Evolutionary conservation across 2,329 filamentous ascomycete species (phyloP).

Genomic region (Diaporthe citri): DNA sequence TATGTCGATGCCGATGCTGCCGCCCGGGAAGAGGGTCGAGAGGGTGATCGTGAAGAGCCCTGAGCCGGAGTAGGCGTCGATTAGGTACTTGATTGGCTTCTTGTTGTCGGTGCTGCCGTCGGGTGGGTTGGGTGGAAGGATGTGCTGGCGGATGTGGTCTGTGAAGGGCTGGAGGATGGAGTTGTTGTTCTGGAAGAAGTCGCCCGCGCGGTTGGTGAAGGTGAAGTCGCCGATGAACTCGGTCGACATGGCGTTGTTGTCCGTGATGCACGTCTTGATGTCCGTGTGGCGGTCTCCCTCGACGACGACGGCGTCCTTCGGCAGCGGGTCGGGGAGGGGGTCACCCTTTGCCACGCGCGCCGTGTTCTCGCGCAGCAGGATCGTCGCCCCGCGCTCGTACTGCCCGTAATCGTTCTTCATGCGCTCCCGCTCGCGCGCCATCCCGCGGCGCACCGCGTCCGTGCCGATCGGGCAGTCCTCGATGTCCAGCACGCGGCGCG

Average conservation of each 20-base stretch:
- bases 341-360: conserved; percentile 69
- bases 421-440: conserved; percentile 82
- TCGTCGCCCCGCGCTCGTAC: conserved; percentile 86
- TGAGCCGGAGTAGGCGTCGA: conserved; percentile 97
- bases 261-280: conserved; percentile 89
- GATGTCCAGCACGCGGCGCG: conserved; percentile 85
- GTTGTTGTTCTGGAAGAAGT: conserved; percentile 99
- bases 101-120: background rate
- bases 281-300: conserved; percentile 75
- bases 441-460: conserved; percentile 82
- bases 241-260: conserved; percentile 83
- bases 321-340: conserved; percentile 49
- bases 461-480: conserved; percentile 98
- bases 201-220: conserved; percentile 91
- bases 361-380: conserved; percentile 90
- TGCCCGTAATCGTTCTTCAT: conserved; percentile 77
- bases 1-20: conserved; percentile 92
- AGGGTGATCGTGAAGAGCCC: conserved; percentile 98
- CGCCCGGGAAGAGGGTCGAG: conserved; percentile 83
- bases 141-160: conserved; percentile 84
- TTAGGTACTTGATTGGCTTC: conserved; percentile 81
- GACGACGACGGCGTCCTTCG: conserved; percentile 60
- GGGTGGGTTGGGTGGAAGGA: conserved; percentile 66
- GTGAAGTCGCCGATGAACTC: conserved; percentile 89
- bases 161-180: conserved; percentile 92